Evolutionary conservation across 148 eudicot species (phyloP).

Genomic region (Cornus florida): DNA sequence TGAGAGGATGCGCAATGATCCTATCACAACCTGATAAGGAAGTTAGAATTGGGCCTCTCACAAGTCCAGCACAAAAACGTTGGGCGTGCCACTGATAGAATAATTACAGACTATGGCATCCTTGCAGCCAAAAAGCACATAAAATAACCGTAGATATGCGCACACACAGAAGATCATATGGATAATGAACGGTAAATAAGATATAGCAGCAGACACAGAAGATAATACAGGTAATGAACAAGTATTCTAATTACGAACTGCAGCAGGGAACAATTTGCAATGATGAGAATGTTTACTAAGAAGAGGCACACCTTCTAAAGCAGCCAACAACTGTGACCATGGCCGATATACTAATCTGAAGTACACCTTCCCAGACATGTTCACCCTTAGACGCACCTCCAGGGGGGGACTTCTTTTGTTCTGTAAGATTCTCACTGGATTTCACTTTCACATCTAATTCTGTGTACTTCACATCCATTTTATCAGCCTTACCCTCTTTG

Average conservation of each 20-base stretch:
- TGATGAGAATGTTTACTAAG: neutral
- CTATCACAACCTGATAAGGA: neutral
- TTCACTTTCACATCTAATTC: constrained; percentile 29
- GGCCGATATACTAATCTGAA: constrained; percentile 70
- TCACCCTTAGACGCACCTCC: constrained; percentile 35
- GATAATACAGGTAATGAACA: neutral
- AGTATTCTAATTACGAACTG: neutral
- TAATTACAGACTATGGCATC: neutral
- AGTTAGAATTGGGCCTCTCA: neutral
- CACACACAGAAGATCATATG: no score
- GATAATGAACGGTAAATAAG: neutral
- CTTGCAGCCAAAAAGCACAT: neutral
- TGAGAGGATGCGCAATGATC: neutral
- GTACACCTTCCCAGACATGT: constrained; percentile 69
- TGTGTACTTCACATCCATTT: constrained; percentile 23
- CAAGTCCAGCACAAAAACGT: neutral
- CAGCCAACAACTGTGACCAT: constrained; percentile 52
- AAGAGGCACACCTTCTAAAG: constrained; percentile 56
- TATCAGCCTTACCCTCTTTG: constrained; percentile 19
- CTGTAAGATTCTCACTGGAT: constrained; percentile 25
- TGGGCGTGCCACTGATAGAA: neutral
- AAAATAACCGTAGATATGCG: neutral
- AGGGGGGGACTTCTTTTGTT: constrained; percentile 21
- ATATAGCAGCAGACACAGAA: neutral
- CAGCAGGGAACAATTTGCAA: no score